These are phyloP conservation scores for Heliamphora pulchella DNA, from an alignment of 179 eudicot species.

Conservation along the genomic window DNA sequence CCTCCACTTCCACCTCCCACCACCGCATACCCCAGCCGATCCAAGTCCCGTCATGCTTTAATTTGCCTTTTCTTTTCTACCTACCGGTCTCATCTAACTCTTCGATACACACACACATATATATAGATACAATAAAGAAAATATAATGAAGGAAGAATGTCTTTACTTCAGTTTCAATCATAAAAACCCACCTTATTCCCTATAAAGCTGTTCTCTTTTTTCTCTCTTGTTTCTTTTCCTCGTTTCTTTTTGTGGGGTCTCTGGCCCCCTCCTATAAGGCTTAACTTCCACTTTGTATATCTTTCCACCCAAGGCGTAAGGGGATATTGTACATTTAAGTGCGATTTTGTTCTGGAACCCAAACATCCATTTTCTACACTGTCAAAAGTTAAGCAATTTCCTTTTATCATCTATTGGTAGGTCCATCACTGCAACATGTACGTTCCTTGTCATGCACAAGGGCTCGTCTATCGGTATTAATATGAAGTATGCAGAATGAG, in stretches of 20 bases:
- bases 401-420: slow-evolving; percentile 21
- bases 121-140: neutral
- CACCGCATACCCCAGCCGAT: slow-evolving; percentile 22
- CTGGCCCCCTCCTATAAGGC: slow-evolving; percentile 15
- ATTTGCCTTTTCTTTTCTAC: slow-evolving; percentile 13
- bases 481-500: too few relatives aligned
- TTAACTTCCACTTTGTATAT: slow-evolving; percentile 30
- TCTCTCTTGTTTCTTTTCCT: neutral
- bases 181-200: slow-evolving; percentile 21
- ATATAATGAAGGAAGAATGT: slow-evolving; percentile 10
- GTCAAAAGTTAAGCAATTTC: slow-evolving; percentile 26
- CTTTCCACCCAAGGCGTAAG: slow-evolving; percentile 9
- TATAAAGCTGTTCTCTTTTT: slow-evolving; percentile 19
- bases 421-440: slow-evolving; percentile 16
- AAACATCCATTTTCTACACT: slow-evolving; percentile 24
- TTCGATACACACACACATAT: neutral
- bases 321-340: slow-evolving; percentile 25
- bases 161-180: slow-evolving; percentile 15
- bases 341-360: slow-evolving; percentile 39
- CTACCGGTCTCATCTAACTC: slow-evolving; percentile 10
- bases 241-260: slow-evolving; percentile 20
- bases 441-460: slow-evolving; percentile 16
- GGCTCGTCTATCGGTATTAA: neutral
- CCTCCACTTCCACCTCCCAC: slow-evolving; percentile 40
- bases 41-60: slow-evolving; percentile 18